phyloP scores from a whole-genome alignment of 148 eudicot species.

The Camellia sinensis region DNA sequence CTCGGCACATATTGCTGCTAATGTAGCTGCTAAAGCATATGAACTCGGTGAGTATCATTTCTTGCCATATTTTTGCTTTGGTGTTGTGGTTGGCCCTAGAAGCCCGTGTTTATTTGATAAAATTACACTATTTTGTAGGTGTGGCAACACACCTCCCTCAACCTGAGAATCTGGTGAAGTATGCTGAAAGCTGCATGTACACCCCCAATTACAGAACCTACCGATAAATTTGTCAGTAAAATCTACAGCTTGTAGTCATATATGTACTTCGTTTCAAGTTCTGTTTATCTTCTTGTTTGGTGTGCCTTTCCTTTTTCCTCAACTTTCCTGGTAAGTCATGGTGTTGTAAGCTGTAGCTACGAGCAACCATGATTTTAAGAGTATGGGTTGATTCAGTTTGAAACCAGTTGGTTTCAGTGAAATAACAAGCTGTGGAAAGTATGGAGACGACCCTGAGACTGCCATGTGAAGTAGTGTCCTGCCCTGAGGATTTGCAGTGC shows the following conservation, averaged over 20 bases:
- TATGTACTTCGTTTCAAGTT: background rate
- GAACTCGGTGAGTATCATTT: constrained; percentile 58
- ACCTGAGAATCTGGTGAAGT: constrained; percentile 72
- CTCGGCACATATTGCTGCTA: constrained; percentile 86
- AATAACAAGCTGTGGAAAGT: too few species aligned
- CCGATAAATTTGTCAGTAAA: constrained; percentile 37
- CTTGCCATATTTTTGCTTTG: background rate
- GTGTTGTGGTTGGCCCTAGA: background rate
- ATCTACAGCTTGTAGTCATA: background rate
- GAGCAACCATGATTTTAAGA: too few species aligned
- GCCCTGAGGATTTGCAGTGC: too few species aligned
- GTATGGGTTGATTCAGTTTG: too few species aligned
- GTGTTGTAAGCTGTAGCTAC: too few species aligned
- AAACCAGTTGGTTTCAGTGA: too few species aligned
- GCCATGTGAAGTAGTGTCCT: too few species aligned
- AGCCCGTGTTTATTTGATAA: background rate
- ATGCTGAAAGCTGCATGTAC: constrained; percentile 94
- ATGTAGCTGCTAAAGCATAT: constrained; percentile 86
- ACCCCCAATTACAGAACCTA: constrained; percentile 77
- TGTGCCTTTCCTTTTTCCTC: constrained; percentile 10
- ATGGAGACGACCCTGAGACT: too few species aligned
- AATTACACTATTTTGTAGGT: constrained; percentile 34
- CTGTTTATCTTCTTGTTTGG: background rate
- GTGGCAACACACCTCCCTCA: constrained; percentile 73
- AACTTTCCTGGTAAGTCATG: background rate